phyloP scores from a whole-genome alignment of 2,329 filamentous ascomycete genomes.

The Didymella pomorum region DNA sequence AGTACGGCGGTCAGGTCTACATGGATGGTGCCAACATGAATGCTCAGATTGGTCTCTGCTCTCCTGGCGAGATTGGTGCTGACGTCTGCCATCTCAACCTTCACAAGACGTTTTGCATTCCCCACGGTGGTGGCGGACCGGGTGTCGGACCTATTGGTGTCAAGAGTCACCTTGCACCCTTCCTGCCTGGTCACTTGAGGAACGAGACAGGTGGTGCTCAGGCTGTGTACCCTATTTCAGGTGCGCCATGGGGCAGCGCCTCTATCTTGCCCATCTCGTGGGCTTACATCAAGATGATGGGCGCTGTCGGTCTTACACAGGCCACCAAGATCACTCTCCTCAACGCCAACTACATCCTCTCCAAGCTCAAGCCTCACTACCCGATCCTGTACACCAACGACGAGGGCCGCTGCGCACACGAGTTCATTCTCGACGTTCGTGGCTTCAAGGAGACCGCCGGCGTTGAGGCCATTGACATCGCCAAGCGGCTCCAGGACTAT shows the following conservation, averaged over 20 bases:
- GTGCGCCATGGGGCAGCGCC: slow-evolving; percentile 85
- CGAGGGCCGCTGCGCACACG: slow-evolving; percentile 88
- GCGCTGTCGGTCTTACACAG: slow-evolving; percentile 78
- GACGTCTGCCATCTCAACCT: slow-evolving; percentile 97
- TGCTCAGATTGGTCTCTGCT: slow-evolving; percentile 94
- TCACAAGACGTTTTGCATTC: slow-evolving; percentile 99
- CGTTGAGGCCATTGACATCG: slow-evolving; percentile 91
- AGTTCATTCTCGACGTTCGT: slow-evolving; percentile 93
- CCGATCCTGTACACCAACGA: slow-evolving; percentile 92
- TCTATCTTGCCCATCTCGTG: slow-evolving; percentile 94
- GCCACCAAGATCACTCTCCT: slow-evolving; percentile 93
- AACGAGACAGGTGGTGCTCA: slow-evolving; percentile 64
- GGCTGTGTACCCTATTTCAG: slow-evolving; percentile 76
- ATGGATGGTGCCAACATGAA: slow-evolving; percentile 99
- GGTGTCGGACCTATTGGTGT: slow-evolving; percentile 95
- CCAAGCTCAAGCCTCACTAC: slow-evolving; percentile 85
- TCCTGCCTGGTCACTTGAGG: slow-evolving; percentile 76
- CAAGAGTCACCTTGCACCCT: slow-evolving; percentile 78
- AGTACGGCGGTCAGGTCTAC: slow-evolving; percentile 91
- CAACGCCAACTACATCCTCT: slow-evolving; percentile 96
- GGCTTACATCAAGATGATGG: slow-evolving; percentile 97
- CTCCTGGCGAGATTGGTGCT: slow-evolving; percentile 91
- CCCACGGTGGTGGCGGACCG: slow-evolving; percentile 91
- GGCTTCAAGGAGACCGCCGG: slow-evolving; percentile 83
- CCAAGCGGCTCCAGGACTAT: slow-evolving; percentile 96